phyloP scores from a whole-genome alignment of 2,329 filamentous ascomycete species.

The Penicillium glabrum region DNA sequence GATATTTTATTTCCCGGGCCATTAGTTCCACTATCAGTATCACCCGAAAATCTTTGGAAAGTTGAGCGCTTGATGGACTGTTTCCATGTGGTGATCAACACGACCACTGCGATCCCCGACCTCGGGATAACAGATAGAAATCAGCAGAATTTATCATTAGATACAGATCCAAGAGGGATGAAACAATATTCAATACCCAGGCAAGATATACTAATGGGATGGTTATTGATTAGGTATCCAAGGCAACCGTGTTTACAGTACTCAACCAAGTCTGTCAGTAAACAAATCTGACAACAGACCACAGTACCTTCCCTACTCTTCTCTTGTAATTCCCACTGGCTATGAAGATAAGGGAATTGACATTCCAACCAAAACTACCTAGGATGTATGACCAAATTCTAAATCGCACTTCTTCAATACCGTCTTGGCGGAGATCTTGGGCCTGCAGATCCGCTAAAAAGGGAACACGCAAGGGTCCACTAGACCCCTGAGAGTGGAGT shows the following conservation, averaged over 20 bases:
- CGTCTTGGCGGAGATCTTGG: constrained; percentile 18
- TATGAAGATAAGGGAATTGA: neutral
- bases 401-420: constrained; percentile 9
- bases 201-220: neutral
- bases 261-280: neutral
- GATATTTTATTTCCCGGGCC: neutral
- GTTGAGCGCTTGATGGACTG: neutral
- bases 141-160: neutral
- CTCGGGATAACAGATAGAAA: neutral
- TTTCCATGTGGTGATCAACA: neutral
- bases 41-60: neutral
- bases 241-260: neutral
- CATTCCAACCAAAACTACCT: neutral
- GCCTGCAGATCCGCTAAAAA: constrained; percentile 18
- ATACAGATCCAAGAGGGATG: no score
- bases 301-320: neutral
- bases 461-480: constrained; percentile 22
- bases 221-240: neutral
- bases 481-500: constrained; percentile 21
- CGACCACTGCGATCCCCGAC: neutral
- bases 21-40: no score
- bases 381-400: neutral
- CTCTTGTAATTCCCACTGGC: neutral
- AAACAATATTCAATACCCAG: neutral
- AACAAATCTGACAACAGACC: neutral